These are phyloP conservation scores for Rubia tinctorum DNA, from an alignment of 305 asterid genomes.

Conservation along the genomic window DNA sequence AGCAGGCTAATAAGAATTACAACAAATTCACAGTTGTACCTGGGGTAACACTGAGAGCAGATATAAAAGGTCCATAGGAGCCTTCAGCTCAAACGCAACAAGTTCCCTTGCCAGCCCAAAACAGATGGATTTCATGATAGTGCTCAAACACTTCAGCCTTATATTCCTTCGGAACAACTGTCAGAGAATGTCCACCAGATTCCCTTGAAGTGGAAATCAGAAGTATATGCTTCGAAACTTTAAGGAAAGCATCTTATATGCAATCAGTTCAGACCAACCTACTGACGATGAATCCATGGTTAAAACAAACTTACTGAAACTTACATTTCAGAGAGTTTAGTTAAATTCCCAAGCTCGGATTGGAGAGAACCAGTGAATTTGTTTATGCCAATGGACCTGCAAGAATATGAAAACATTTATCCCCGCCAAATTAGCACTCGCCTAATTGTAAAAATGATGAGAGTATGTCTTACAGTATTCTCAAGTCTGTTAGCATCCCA, in stretches of 20 bases:
- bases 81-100: constrained; percentile 67
- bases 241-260: not conserved
- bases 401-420: constrained; percentile 3
- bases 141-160: no score
- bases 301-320: constrained; percentile 11
- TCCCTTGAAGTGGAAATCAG: no score
- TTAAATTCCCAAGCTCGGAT: constrained; percentile 52
- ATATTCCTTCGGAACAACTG: no score
- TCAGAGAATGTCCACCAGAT: no score
- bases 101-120: constrained; percentile 90
- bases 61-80: constrained; percentile 64
- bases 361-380: constrained; percentile 83
- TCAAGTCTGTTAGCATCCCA: constrained; percentile 62
- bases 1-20: not conserved
- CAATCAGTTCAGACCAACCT: not conserved
- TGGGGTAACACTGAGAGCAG: constrained; percentile 67
- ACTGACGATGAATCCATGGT: not conserved
- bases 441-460: not conserved
- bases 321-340: constrained; percentile 51
- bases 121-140: constrained; percentile 75
- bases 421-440: not conserved
- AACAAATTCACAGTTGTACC: constrained; percentile 20
- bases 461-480: constrained; percentile 49
- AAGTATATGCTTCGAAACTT: not conserved
- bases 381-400: constrained; percentile 59